Percentiles rank a stretch among this genome's conserved stretches.
phyloP scores from a whole-genome alignment of 306 rosid genomes.

The Castanospermum australe region DNA sequence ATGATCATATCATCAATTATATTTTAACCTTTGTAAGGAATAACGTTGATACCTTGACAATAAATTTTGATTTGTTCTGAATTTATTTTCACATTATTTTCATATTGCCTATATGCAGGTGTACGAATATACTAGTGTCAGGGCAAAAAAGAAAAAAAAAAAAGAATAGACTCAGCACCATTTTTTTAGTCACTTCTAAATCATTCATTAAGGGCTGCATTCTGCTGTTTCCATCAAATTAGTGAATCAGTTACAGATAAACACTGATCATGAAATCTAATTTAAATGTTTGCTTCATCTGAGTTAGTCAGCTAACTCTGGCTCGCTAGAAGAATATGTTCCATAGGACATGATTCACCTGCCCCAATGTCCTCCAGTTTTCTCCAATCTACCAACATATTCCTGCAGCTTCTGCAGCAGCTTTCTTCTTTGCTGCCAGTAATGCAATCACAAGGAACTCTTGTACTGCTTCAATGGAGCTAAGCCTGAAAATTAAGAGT shows the following conservation, averaged over 20 bases:
- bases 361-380: neutral
- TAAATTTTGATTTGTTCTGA: neutral
- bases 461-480: neutral
- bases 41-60: neutral
- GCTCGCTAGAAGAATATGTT: neutral
- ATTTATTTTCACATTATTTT: slow-evolving; percentile 4
- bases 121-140: neutral
- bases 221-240: neutral
- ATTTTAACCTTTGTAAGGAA: too few relatives aligned
- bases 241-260: neutral
- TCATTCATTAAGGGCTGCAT: slow-evolving; percentile 26
- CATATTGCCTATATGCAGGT: neutral
- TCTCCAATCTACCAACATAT: neutral
- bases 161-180: neutral
- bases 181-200: neutral
- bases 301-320: neutral
- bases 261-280: neutral
- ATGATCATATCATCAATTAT: neutral
- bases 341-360: neutral
- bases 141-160: neutral
- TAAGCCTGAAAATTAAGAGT: neutral
- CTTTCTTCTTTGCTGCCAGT: neutral
- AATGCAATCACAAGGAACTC: neutral
- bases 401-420: neutral
- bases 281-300: neutral